Conservation (phyloP, 192 early-diverging fungal species). For the Helicostylum pulchrum region DNA sequence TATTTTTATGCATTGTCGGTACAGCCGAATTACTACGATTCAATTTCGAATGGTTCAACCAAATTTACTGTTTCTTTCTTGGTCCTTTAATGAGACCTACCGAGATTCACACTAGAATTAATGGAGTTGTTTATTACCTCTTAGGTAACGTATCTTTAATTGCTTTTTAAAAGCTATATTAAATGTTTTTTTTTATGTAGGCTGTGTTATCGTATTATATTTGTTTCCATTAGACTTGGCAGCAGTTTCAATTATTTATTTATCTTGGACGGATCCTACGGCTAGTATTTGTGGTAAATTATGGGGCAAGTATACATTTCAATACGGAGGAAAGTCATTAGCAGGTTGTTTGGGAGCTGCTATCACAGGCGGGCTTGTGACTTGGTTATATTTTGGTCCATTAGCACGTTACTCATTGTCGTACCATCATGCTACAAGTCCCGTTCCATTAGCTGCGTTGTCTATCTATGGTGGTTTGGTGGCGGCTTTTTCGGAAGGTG, state of each 20-base stretch:
- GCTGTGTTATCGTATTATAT: conserved; percentile 31
- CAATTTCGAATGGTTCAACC: conserved; percentile 33
- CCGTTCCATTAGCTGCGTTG: conserved; percentile 18
- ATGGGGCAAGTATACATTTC: conserved; percentile 40
- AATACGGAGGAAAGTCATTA: conserved; percentile 39
- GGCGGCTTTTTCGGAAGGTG: conserved; percentile 38
- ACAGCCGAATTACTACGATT: conserved; percentile 42
- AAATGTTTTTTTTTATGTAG: conserved; percentile 2
- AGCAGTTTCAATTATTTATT: conserved; percentile 41
- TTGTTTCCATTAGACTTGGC: conserved; percentile 40
- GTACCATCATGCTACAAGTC: conserved; percentile 11
- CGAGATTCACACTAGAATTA: conserved; percentile 33
- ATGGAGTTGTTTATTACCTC: conserved; percentile 44
- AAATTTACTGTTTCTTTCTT: conserved; percentile 30
- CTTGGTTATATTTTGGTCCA: conserved; percentile 31
- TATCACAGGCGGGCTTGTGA: conserved; percentile 30
- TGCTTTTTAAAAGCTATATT: background rate
- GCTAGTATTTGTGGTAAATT: conserved; percentile 40
- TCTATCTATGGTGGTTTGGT: conserved; percentile 40
- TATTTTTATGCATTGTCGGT: conserved; percentile 21
- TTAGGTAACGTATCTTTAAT: conserved; percentile 25
- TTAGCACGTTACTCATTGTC: background rate
- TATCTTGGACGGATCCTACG: conserved; percentile 48
- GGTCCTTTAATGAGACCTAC: conserved; percentile 45
- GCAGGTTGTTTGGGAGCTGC: conserved; percentile 44